Conservation (phyloP, 106 monocot genomes). For the Apostasia ramifera region DNA sequence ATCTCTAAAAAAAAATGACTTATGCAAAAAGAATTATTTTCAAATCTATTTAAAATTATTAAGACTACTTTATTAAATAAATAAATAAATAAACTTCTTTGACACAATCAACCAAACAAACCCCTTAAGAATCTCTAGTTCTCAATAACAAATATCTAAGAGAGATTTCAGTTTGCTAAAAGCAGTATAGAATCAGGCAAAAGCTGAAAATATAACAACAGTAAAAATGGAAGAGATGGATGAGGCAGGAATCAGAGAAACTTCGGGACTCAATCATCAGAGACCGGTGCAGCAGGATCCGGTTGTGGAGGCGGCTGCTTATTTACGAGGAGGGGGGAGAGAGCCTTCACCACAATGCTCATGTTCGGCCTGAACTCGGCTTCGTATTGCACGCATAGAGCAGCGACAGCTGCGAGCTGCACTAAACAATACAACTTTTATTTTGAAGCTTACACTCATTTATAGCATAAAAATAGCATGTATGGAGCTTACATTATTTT, state of each 20-base stretch:
- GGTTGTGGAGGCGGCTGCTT: slow-evolving; percentile 7
- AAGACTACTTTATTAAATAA: too few species aligned
- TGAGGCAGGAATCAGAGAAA: not conserved
- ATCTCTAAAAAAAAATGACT: too few species aligned
- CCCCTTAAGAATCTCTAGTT: too few species aligned
- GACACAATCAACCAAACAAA: too few species aligned
- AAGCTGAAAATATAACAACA: not conserved
- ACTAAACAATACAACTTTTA: not conserved
- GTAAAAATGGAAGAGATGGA: not conserved
- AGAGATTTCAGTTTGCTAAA: not conserved
- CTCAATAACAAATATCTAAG: too few species aligned
- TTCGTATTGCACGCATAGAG: slow-evolving; percentile 22
- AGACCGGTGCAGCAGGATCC: not conserved
- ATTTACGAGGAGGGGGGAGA: slow-evolving; percentile 17
- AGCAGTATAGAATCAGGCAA: not conserved
- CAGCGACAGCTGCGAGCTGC: slow-evolving; percentile 22
- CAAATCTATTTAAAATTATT: too few species aligned
- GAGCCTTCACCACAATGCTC: slow-evolving; percentile 21
- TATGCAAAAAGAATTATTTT: too few species aligned
- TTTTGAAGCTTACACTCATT: not conserved
- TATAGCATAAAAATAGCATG: not conserved
- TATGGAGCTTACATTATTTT: not conserved
- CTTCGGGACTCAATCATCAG: slow-evolving; percentile 5
- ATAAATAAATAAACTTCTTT: too few species aligned
- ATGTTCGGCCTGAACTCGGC: slow-evolving; percentile 18